Conservation (phyloP, 1,284 basidiomycete species). For the Apiotrichum gamsii region DNA sequence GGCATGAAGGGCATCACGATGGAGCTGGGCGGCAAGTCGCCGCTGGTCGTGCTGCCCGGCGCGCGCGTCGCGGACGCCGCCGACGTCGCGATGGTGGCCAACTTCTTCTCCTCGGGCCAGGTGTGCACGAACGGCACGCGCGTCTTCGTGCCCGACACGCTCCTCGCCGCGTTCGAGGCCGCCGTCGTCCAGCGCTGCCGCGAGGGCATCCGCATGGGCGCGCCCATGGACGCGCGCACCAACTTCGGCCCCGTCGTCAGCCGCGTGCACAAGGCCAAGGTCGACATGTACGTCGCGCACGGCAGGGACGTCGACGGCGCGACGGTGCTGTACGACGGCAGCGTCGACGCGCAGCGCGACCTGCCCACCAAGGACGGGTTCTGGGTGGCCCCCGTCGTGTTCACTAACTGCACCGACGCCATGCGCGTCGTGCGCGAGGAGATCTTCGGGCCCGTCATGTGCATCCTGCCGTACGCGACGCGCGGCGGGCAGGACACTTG, state of each 20-base stretch:
- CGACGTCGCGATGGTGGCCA: constrained; percentile 17
- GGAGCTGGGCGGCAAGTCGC: constrained; percentile 20
- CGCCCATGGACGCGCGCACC: constrained; percentile 12
- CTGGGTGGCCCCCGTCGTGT: constrained; percentile 40
- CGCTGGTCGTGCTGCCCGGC: constrained; percentile 15
- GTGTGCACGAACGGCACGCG: constrained; percentile 20
- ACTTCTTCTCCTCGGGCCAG: constrained; percentile 16
- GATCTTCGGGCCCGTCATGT: constrained; percentile 51
- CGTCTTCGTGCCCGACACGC: constrained; percentile 14
- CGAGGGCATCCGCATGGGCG: constrained; percentile 15
- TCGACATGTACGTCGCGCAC: constrained; percentile 11
- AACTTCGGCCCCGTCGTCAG: constrained; percentile 17
- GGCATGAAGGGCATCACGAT: constrained; percentile 19
- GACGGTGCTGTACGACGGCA: constrained; percentile 16
- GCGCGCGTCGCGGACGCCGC: constrained; percentile 16
- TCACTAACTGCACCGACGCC: constrained; percentile 34
- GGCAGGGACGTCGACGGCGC: constrained; percentile 13
- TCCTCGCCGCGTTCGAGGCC: constrained; percentile 3
- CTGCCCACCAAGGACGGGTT: constrained; percentile 16
- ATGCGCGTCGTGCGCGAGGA: constrained; percentile 43
- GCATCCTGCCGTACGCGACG: constrained; percentile 45
- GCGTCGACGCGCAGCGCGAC: neutral
- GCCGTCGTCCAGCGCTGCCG: constrained; percentile 11
- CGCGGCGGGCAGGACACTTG: constrained; percentile 17
- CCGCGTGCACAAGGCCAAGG: constrained; percentile 11